A percentile compares a stretch with the other conserved stretches of the same genome.
Evolutionary conservation across 2,329 filamentous ascomycete species (phyloP).

Genomic region (Alternaria solani): DNA sequence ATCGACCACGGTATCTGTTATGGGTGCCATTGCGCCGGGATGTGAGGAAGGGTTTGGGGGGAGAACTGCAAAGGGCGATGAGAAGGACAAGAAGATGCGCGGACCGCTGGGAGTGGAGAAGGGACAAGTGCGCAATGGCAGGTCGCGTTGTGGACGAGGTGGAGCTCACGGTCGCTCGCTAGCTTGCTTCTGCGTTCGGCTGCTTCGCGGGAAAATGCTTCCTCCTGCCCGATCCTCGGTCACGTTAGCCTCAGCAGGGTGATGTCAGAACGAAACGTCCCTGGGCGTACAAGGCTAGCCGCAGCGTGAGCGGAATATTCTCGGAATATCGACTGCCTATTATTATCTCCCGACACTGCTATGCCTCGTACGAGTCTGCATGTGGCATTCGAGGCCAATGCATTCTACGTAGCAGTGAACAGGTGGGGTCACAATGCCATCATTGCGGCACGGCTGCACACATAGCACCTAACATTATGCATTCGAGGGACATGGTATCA

Average conservation of each 20-base stretch:
- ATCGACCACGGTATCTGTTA: conserved; percentile 81
- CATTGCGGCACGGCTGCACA: background rate
- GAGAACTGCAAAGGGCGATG: conserved; percentile 18
- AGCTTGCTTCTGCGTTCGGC: conserved; percentile 11
- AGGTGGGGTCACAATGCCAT: background rate
- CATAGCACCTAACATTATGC: background rate
- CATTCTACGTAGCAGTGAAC: background rate
- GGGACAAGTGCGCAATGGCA: conserved; percentile 35
- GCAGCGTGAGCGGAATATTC: background rate
- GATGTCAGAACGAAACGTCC: conserved; percentile 14
- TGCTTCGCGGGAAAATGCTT: conserved; percentile 22
- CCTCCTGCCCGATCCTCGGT: conserved; percentile 22
- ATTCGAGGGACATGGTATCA: conserved; percentile 15
- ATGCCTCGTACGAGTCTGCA: background rate
- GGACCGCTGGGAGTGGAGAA: conserved; percentile 23
- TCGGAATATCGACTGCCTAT: background rate
- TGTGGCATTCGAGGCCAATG: background rate
- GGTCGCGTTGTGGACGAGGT: conserved; percentile 18
- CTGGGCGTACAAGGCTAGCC: conserved; percentile 4
- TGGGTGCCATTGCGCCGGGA: conserved; percentile 76
- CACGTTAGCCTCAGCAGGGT: conserved; percentile 7
- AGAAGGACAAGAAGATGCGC: conserved; percentile 22
- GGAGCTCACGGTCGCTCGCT: conserved; percentile 18
- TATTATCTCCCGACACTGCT: background rate
- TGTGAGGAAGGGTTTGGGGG: conserved; percentile 16